These are phyloP conservation scores for Hypoxylon rubiginosum DNA, from an alignment of 2,329 filamentous ascomycete species.

Conservation along the genomic window DNA sequence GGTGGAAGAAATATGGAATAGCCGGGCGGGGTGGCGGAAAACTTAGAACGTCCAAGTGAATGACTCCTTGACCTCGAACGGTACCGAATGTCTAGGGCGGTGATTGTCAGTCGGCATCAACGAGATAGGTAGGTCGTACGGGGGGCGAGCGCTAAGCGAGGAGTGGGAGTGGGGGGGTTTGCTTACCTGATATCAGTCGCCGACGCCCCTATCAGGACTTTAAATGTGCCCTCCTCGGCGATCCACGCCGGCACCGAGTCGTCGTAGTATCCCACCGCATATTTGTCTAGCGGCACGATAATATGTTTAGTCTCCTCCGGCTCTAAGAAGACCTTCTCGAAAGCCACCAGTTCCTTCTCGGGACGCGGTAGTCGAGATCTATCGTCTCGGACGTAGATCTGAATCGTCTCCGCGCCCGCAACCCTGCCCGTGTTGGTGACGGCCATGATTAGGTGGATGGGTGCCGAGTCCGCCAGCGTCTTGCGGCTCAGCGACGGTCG, in stretches of 20 bases:
- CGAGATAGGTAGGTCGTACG: slow-evolving; percentile 13
- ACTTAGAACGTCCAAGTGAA: slow-evolving; percentile 74
- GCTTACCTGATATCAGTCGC: slow-evolving; percentile 73
- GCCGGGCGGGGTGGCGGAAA: not conserved
- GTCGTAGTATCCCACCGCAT: slow-evolving; percentile 73
- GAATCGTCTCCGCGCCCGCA: slow-evolving; percentile 73
- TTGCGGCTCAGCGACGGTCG: slow-evolving; percentile 63
- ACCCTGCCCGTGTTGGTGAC: slow-evolving; percentile 68
- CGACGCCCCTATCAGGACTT: slow-evolving; percentile 72
- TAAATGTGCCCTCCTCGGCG: slow-evolving; percentile 74
- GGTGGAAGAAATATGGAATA: not conserved
- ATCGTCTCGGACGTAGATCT: slow-evolving; percentile 75
- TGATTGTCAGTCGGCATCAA: slow-evolving; percentile 42
- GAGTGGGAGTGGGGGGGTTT: slow-evolving; percentile 20
- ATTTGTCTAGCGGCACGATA: slow-evolving; percentile 61
- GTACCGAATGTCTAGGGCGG: slow-evolving; percentile 58
- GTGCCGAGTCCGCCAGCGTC: slow-evolving; percentile 56
- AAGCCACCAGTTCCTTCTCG: slow-evolving; percentile 78
- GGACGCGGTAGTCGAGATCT: slow-evolving; percentile 74
- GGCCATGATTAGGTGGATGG: slow-evolving; percentile 62
- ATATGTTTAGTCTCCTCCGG: slow-evolving; percentile 68
- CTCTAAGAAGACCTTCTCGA: slow-evolving; percentile 73
- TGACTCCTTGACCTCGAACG: slow-evolving; percentile 72
- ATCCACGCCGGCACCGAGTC: slow-evolving; percentile 71
- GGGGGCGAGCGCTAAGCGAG: slow-evolving; percentile 34